Evolutionary conservation across 768 basidiomycete species (phyloP), one percentile per base, ranked within the genome.

Genomic region (Leccinum aurantiacum): DNA sequence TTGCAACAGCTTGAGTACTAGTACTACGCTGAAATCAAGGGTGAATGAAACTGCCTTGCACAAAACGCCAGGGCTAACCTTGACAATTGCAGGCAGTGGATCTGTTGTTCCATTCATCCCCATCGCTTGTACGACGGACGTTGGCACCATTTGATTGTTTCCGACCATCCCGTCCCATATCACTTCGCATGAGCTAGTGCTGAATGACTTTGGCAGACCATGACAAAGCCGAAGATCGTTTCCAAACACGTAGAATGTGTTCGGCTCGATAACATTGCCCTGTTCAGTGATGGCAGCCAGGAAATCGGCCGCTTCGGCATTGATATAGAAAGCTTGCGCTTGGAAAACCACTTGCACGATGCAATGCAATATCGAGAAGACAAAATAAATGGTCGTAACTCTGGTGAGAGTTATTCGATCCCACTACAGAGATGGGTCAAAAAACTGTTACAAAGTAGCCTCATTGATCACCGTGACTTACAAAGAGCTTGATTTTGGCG

Each of bases 321-420:
- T 91, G 74, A 83, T 83, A 13, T 77, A 77, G 76, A 86, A 87
- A 11, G 86, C 89, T 56, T 80, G 80, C 54, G 80, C 81, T 74
- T 92, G 90, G 50, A 93, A 78, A 27, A 81, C 77, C 63, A 91
- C 77, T 72, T 91, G 90, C 60, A 90, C 70, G 58, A 81, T 64
- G 64, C 87, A 90, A 69, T 91, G 87, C 49, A 84, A 53, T 54
- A 88, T 58, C 22, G 90, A 86, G 70, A 91, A 88, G 48, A 79
- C 56, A 68, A 90, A 84, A 71, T 90, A 93, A 67, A 84, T 67
- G 61, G 80, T 76, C 19, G 90, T 87, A 56, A 88, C 77, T 38
- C 79, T 80, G 52, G 89, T 88, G 67, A 86, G 84, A 22, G 88
- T 86, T 66, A 91, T 76, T 58, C 88, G 82, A 58, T 83, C 79